These are phyloP conservation scores for Coffea humblotiana DNA, from an alignment of 305 asterid species.

Conservation along the genomic window DNA sequence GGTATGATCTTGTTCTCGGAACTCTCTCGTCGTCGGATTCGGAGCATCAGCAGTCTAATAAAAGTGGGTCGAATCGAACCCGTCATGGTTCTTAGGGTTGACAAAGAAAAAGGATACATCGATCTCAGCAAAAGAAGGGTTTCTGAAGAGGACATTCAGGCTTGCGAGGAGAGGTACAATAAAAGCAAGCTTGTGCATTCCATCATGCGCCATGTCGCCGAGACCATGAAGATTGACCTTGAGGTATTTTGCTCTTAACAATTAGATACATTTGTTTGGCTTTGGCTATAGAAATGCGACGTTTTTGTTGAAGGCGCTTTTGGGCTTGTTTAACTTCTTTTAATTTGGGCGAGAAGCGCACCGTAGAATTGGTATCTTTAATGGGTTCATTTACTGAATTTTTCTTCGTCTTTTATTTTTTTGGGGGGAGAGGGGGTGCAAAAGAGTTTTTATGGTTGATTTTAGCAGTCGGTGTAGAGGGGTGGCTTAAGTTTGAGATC, in stretches of 20 bases:
- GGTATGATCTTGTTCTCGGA: slow-evolving; percentile 98
- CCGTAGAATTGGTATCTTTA: too few relatives aligned
- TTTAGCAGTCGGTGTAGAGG: neutral
- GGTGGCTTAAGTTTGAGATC: neutral
- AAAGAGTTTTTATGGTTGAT: neutral
- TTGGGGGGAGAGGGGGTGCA: too few relatives aligned
- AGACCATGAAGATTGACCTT: slow-evolving; percentile 73
- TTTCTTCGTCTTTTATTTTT: neutral
- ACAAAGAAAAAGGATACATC: slow-evolving; percentile 91
- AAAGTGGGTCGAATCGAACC: slow-evolving; percentile 96
- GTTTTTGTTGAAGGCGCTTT: too few relatives aligned
- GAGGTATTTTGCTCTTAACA: slow-evolving; percentile 47
- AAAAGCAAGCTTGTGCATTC: slow-evolving; percentile 99
- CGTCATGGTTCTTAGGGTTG: slow-evolving; percentile 96
- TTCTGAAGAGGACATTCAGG: slow-evolving; percentile 89
- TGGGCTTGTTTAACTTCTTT: too few relatives aligned
- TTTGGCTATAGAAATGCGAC: neutral
- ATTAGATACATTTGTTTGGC: neutral
- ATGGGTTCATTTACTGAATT: neutral
- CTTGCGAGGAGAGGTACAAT: slow-evolving; percentile 88
- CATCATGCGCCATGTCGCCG: slow-evolving; percentile 97
- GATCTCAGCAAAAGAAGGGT: slow-evolving; percentile 98
- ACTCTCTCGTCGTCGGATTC: slow-evolving; percentile 95
- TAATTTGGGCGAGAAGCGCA: too few relatives aligned
- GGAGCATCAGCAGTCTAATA: slow-evolving; percentile 91